Evolutionary conservation across 345 rosid genomes (phyloP).

Genomic region (Eucalyptus marginata): DNA sequence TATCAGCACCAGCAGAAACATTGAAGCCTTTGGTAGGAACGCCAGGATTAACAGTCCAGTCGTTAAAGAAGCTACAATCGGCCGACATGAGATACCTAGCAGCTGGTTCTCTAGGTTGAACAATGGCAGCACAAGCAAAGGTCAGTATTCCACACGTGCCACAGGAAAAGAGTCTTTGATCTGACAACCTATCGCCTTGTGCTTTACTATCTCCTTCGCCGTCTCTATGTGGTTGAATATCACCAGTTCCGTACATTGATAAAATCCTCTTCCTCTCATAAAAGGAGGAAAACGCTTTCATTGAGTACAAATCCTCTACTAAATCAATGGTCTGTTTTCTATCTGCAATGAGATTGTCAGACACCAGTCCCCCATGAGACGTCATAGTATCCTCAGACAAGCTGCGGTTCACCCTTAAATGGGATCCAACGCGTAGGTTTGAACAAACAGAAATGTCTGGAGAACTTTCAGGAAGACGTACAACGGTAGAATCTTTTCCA

Average conservation of each 20-base stretch:
- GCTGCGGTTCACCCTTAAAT: constrained; percentile 23
- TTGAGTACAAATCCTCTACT: constrained; percentile 24
- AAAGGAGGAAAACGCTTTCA: constrained; percentile 45
- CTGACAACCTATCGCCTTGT: constrained; percentile 47
- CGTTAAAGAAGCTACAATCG: constrained; percentile 84
- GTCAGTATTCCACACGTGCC: constrained; percentile 85
- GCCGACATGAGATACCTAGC: constrained; percentile 85
- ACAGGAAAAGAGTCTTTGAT: constrained; percentile 90
- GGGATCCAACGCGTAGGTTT: constrained; percentile 64
- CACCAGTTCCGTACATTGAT: constrained; percentile 9
- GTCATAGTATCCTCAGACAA: constrained; percentile 19
- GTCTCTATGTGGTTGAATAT: constrained; percentile 1
- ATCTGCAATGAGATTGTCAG: constrained; percentile 10
- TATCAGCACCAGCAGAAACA: constrained; percentile 9
- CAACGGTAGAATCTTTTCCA: constrained; percentile 67
- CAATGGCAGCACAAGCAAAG: constrained; percentile 76
- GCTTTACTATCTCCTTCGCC: constrained; percentile 8
- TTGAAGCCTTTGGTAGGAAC: constrained; percentile 10
- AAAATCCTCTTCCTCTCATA: constrained; percentile 43
- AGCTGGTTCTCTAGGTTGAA: constrained; percentile 79
- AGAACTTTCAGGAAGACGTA: constrained; percentile 71
- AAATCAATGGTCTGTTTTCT: constrained; percentile 12
- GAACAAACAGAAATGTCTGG: constrained; percentile 59
- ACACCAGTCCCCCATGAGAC: constrained; percentile 19
- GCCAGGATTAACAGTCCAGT: constrained; percentile 67